A percentile compares a stretch with the other conserved stretches of the same genome.
These are phyloP conservation scores for Euclidium syriacum DNA, from an alignment of 345 rosid genomes.

Conservation along the genomic window DNA sequence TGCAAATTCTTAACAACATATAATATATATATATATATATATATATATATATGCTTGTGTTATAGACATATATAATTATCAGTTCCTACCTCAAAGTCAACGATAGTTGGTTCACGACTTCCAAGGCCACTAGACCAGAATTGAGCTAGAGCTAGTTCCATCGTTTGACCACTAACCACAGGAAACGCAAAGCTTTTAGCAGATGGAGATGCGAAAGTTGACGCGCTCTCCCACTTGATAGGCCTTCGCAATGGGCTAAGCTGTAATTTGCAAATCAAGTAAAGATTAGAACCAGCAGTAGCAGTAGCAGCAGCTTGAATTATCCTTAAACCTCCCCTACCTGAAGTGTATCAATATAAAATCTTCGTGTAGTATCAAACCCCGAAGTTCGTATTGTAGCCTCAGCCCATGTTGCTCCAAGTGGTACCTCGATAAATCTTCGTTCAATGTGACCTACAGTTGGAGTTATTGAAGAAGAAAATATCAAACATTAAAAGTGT, in stretches of 20 bases:
- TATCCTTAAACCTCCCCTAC: conserved; percentile 33
- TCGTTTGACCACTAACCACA: conserved; percentile 81
- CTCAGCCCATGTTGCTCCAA: conserved; percentile 93
- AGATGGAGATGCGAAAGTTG: conserved; percentile 75
- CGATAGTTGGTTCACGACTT: conserved; percentile 70
- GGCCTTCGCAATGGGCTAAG: conserved; percentile 91
- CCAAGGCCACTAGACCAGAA: conserved; percentile 99
- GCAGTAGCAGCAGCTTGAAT: neutral
- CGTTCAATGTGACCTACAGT: conserved; percentile 83
- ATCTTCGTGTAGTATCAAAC: conserved; percentile 82
- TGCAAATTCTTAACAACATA: neutral
- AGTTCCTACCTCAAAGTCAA: conserved; percentile 83
- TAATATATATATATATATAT: neutral
- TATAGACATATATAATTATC: neutral
- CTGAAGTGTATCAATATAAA: conserved; percentile 87
- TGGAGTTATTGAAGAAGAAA: conserved; percentile 13
- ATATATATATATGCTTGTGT: neutral
- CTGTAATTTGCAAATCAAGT: conserved; percentile 70
- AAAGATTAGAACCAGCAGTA: conserved; percentile 30
- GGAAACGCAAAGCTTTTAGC: conserved; percentile 75
- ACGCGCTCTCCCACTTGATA: conserved; percentile 73
- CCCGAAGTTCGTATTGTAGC: conserved; percentile 80
- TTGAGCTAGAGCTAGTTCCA: conserved; percentile 94
- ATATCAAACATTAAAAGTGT: neutral
- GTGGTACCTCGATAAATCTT: conserved; percentile 79